A percentile compares a stretch with the other conserved stretches of the same genome.
Conservation (phyloP, 441 rosid genomes). For the Brassica balearica region DNA sequence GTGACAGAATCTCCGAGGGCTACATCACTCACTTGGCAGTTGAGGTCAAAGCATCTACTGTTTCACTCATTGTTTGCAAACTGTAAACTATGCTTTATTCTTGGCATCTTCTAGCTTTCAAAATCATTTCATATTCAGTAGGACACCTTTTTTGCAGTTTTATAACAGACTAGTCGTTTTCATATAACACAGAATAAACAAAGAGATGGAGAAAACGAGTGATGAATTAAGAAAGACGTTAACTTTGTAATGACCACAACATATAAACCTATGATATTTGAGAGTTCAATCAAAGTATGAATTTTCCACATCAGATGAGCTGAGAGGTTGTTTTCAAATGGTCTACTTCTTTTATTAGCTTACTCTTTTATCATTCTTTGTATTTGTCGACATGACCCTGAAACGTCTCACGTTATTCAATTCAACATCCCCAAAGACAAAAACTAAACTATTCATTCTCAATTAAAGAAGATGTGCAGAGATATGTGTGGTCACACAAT, state of each 20-base stretch:
- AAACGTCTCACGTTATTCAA: slow-evolving; percentile 20
- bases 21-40: slow-evolving; percentile 35
- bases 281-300: background rate
- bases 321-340: slow-evolving; percentile 41
- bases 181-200: slow-evolving; percentile 17
- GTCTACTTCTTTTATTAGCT: slow-evolving; percentile 21
- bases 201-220: slow-evolving; percentile 26
- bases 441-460: slow-evolving; percentile 30
- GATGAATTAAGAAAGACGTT: slow-evolving; percentile 29
- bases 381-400: slow-evolving; percentile 15
- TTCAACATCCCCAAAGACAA: slow-evolving; percentile 24
- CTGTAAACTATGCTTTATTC: slow-evolving; percentile 33
- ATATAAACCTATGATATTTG: slow-evolving; percentile 10
- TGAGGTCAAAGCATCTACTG: slow-evolving; percentile 41
- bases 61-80: slow-evolving; percentile 32
- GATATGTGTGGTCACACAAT: slow-evolving; percentile 16
- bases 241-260: slow-evolving; percentile 31
- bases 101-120: slow-evolving; percentile 35
- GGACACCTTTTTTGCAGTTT: slow-evolving; percentile 34
- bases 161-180: slow-evolving; percentile 33
- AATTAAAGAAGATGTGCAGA: slow-evolving; percentile 7
- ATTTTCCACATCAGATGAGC: slow-evolving; percentile 22
- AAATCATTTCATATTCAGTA: slow-evolving; percentile 29
- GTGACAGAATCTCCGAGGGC: slow-evolving; percentile 31
- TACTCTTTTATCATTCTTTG: slow-evolving; percentile 19